phyloP scores from a whole-genome alignment of 1,284 basidiomycete species.

The Phellinidium pouzarii region DNA sequence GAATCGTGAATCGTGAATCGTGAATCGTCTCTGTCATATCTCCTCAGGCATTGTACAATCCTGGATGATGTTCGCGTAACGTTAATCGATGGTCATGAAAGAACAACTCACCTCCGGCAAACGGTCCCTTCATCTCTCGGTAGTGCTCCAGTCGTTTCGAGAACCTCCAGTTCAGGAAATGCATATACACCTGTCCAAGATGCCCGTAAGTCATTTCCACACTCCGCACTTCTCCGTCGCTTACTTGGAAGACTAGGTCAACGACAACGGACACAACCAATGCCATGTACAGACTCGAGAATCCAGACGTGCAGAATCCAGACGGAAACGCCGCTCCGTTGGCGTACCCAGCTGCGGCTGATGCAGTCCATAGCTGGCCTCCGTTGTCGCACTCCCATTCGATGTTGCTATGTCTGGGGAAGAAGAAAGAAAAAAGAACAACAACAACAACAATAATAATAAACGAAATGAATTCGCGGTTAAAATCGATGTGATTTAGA shows the following conservation, averaged over 20 bases:
- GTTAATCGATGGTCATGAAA: constrained; percentile 22
- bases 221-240: constrained; percentile 24
- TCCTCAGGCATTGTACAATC: constrained; percentile 23
- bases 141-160: constrained; percentile 64
- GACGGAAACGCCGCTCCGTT: constrained; percentile 44
- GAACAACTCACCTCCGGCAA: constrained; percentile 44
- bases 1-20: constrained; percentile 1
- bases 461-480: constrained; percentile 16
- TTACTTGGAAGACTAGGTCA: constrained; percentile 66
- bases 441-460: no score
- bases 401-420: constrained; percentile 66
- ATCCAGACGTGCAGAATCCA: constrained; percentile 58
- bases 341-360: constrained; percentile 36
- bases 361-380: constrained; percentile 59
- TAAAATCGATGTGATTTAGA: constrained; percentile 17
- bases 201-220: no score
- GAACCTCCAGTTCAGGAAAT: constrained; percentile 67
- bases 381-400: constrained; percentile 73
- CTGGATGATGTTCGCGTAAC: constrained; percentile 23
- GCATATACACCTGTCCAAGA: constrained; percentile 56
- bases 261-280: constrained; percentile 62
- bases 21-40: no score
- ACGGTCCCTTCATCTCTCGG: constrained; percentile 54
- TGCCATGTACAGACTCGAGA: constrained; percentile 55
- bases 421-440: no score